Conservation (phyloP, 1,139 yeast species). For the Geotrichum europaeum region DNA sequence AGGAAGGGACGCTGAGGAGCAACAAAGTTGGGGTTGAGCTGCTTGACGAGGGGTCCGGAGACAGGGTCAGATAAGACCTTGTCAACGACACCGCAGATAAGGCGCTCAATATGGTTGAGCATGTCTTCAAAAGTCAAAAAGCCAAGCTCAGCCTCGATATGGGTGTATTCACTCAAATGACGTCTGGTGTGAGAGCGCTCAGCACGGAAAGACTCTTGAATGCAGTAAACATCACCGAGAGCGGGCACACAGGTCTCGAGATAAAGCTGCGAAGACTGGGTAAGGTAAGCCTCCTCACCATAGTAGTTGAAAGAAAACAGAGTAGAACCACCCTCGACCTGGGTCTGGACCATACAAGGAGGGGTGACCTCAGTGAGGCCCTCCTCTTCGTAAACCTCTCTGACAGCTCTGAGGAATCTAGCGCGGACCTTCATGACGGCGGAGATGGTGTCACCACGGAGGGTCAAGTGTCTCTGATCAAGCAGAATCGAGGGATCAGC, state of each 20-base stretch:
- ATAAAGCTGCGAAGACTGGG: conserved; percentile 96
- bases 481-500: conserved; percentile 89
- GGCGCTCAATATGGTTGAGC: conserved; percentile 74
- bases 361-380: conserved; percentile 88
- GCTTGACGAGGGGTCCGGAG: conserved; percentile 82
- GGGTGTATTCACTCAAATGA: conserved; percentile 95
- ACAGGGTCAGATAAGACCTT: conserved; percentile 83
- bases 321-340: conserved; percentile 98
- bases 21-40: conserved; percentile 84
- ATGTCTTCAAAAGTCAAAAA: conserved; percentile 83
- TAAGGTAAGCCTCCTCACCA: conserved; percentile 93
- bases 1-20: conserved; percentile 81
- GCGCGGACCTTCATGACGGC: conserved; percentile 97
- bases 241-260: conserved; percentile 95
- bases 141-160: conserved; percentile 89
- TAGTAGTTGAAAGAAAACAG: conserved; percentile 89
- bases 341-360: conserved; percentile 99
- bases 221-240: conserved; percentile 92
- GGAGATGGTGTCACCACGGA: conserved; percentile 91
- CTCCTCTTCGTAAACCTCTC: conserved; percentile 73
- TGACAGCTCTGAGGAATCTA: conserved; percentile 59
- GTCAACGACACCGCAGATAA: conserved; percentile 63
- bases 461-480: conserved; percentile 90
- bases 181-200: conserved; percentile 98
- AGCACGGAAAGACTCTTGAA: conserved; percentile 98